phyloP scores from a whole-genome alignment of 1,139 yeast species.

The Scheffersomyces lignicola region DNA sequence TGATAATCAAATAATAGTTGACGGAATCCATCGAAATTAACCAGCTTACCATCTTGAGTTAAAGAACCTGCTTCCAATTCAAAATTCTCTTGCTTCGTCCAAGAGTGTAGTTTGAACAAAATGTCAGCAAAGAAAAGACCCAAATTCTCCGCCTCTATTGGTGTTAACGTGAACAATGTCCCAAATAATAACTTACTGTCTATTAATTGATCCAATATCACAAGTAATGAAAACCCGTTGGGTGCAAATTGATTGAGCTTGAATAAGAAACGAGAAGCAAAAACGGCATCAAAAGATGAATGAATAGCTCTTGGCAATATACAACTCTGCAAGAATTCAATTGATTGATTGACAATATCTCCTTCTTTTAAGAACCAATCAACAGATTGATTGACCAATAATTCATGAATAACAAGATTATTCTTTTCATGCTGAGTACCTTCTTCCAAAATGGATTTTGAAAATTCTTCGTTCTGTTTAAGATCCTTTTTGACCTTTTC shows the following conservation, averaged over 20 bases:
- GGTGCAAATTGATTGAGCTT: constrained; percentile 45
- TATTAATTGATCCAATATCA: constrained; percentile 51
- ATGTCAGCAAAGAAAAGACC: constrained; percentile 72
- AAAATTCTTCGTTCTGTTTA: constrained; percentile 23
- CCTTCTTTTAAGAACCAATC: constrained; percentile 25
- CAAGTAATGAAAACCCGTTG: constrained; percentile 43
- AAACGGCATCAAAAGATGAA: constrained; percentile 85
- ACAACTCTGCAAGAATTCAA: constrained; percentile 59
- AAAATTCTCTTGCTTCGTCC: constrained; percentile 35
- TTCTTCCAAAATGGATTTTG: constrained; percentile 26
- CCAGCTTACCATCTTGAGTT: constrained; percentile 12
- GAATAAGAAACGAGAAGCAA: constrained; percentile 61
- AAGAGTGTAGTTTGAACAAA: constrained; percentile 44
- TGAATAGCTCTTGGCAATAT: constrained; percentile 74
- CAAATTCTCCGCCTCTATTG: constrained; percentile 77
- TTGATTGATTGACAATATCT: constrained; percentile 20
- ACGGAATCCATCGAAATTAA: constrained; percentile 39
- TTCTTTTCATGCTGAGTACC: constrained; percentile 33
- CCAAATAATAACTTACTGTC: constrained; percentile 52
- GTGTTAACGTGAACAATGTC: constrained; percentile 68
- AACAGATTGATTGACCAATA: constrained; percentile 16
- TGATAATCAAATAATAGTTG: constrained; percentile 58
- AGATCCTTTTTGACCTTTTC: constrained; percentile 31
- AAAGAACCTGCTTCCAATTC: constrained; percentile 10
- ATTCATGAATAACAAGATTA: constrained; percentile 12